phyloP scores from a whole-genome alignment of 1,284 basidiomycete genomes.

The Cutaneotrichosporon sp. region DNA sequence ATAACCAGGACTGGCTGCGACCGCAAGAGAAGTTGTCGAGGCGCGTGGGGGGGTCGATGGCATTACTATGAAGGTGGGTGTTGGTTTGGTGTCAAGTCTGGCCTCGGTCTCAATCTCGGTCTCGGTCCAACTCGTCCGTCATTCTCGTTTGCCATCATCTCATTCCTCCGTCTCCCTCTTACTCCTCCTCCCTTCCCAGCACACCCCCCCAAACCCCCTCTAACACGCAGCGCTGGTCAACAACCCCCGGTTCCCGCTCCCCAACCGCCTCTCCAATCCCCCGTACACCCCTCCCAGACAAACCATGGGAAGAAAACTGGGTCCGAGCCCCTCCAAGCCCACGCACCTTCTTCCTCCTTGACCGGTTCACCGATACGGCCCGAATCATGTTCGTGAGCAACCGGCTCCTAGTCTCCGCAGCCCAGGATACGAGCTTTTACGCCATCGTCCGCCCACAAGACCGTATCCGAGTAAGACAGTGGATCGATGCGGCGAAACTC shows the following conservation, averaged over 20 bases:
- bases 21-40: constrained; percentile 45
- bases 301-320: constrained; percentile 12
- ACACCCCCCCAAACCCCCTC: neutral
- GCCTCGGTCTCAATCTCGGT: too few relatives aligned
- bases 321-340: constrained; percentile 22
- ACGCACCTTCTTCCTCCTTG: constrained; percentile 43
- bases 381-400: constrained; percentile 44
- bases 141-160: neutral
- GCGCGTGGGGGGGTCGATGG: constrained; percentile 19
- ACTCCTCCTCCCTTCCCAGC: neutral
- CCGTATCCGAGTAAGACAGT: constrained; percentile 33
- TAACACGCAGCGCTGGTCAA: constrained; percentile 20
- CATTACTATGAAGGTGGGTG: constrained; percentile 6
- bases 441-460: constrained; percentile 41
- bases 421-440: constrained; percentile 37
- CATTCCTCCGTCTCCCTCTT: neutral
- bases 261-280: constrained; percentile 10
- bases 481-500: constrained; percentile 42
- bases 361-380: constrained; percentile 43
- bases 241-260: constrained; percentile 12
- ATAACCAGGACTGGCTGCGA: constrained; percentile 30
- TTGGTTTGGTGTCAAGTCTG: too few relatives aligned
- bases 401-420: constrained; percentile 36
- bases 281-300: too few relatives aligned
- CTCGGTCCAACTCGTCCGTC: neutral